These are phyloP conservation scores for Peronospora farinosa DNA, from an alignment of 352 stramenopile genomes.

Conservation along the genomic window DNA sequence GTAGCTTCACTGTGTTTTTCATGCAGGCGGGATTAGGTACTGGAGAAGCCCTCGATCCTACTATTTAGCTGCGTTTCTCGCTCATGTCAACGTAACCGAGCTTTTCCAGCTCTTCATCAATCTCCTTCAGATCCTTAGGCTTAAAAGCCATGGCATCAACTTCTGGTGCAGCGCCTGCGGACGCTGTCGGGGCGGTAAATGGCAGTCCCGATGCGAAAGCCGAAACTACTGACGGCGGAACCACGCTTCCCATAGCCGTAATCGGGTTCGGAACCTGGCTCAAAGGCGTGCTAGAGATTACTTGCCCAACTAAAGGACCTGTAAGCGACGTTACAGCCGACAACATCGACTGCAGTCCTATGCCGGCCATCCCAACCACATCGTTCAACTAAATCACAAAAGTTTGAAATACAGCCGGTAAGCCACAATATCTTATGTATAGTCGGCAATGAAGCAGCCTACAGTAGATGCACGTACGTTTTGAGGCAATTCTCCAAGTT, in stretches of 20 bases:
- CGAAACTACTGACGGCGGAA: conserved; percentile 44
- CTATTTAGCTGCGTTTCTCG: conserved; percentile 21
- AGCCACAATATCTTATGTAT: not conserved
- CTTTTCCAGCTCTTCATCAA: conserved; percentile 66
- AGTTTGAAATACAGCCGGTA: not conserved
- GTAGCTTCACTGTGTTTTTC: not conserved
- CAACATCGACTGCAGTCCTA: conserved; percentile 71
- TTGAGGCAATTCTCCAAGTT: conserved; percentile 68
- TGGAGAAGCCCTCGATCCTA: not conserved
- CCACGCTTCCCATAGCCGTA: conserved; percentile 43
- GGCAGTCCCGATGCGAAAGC: conserved; percentile 40
- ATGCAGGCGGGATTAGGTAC: not conserved
- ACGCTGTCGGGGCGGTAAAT: conserved; percentile 16
- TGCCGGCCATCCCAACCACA: conserved; percentile 68
- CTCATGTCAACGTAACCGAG: conserved; percentile 36
- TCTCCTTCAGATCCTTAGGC: conserved; percentile 55
- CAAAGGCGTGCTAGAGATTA: conserved; percentile 65
- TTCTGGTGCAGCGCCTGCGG: conserved; percentile 10
- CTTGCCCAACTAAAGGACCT: conserved; percentile 57
- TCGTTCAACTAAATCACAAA: conserved; percentile 46
- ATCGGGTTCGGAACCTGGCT: conserved; percentile 73
- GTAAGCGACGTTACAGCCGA: conserved; percentile 72
- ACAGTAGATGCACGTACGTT: conserved; percentile 60
- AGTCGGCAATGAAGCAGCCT: not conserved
- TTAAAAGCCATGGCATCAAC: conserved; percentile 35